These are phyloP conservation scores for Glaciozyma martinii DNA, from an alignment of 768 basidiomycete genomes.

Conservation along the genomic window DNA sequence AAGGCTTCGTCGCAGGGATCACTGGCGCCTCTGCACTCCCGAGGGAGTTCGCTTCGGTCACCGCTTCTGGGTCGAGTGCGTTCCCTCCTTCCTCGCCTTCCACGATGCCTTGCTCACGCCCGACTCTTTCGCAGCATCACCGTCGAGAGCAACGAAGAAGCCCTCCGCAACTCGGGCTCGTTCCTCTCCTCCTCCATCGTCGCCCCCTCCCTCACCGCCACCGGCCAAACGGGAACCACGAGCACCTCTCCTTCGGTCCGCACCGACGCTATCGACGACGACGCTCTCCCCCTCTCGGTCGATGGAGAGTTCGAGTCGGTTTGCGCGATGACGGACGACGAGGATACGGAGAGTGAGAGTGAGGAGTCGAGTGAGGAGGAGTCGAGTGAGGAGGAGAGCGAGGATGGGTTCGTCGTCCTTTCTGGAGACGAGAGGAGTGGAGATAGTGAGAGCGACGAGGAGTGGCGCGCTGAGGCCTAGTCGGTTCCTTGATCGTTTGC, in stretches of 20 bases:
- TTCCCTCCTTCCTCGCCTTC: not conserved
- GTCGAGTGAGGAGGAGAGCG: conserved; percentile 17
- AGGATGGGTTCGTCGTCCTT: conserved; percentile 24
- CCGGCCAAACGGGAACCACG: not conserved
- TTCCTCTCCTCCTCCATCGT: conserved; percentile 20
- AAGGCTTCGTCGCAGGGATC: conserved; percentile 1
- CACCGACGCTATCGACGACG: not conserved
- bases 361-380: conserved; percentile 9
- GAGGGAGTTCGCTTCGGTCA: conserved; percentile 21
- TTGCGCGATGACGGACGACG: not conserved
- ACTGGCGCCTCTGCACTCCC: conserved; percentile 12
- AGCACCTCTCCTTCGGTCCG: not conserved
- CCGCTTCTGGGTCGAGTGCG: conserved; percentile 22
- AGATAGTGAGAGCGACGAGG: not conserved
- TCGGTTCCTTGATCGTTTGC: not conserved
- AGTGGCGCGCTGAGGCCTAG: not conserved
- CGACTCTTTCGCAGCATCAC: conserved; percentile 8
- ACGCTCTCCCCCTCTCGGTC: not conserved
- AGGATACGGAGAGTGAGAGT: conserved; percentile 5
- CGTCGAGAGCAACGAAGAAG: conserved; percentile 17
- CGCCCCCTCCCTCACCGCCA: not conserved
- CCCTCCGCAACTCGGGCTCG: conserved; percentile 2
- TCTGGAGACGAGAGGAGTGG: not conserved
- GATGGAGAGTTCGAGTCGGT: conserved; percentile 21
- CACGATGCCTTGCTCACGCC: not conserved